Conservation (phyloP, 192 early-diverging fungal genomes). For the Entophlyctis luteolus region DNA sequence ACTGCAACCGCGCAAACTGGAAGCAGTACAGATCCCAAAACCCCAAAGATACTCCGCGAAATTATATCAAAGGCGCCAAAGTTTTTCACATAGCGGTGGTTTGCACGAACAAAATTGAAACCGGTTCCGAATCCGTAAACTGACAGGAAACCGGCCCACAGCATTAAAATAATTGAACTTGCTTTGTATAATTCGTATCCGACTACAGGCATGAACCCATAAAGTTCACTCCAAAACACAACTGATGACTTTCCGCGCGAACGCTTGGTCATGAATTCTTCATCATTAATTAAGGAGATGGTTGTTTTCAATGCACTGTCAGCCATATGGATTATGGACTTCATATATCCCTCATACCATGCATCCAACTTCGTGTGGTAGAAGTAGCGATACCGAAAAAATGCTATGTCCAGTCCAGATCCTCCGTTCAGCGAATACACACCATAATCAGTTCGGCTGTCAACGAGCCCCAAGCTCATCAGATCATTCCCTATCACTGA, state of each 20-base stretch:
- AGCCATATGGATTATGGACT: conserved; percentile 35
- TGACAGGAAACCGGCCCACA: neutral
- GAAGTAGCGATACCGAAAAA: conserved; percentile 22
- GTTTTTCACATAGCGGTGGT: neutral
- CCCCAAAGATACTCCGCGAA: neutral
- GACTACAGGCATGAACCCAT: neutral
- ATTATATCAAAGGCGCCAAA: neutral
- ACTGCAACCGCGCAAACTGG: neutral
- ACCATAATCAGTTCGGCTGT: conserved; percentile 38
- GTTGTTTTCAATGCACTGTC: conserved; percentile 31
- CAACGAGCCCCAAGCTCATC: neutral
- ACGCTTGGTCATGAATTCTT: conserved; percentile 5
- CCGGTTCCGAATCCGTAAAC: neutral
- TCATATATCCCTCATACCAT: conserved; percentile 11
- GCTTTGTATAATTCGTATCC: neutral
- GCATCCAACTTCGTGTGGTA: conserved; percentile 41
- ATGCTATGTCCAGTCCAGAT: conserved; percentile 39
- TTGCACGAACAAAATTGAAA: neutral
- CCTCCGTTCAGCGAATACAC: conserved; percentile 24
- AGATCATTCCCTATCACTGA: conserved; percentile 9
- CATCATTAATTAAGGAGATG: neutral
- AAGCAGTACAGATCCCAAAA: neutral
- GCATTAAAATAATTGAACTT: neutral
- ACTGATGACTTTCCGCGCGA: neutral
- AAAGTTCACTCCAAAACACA: conserved; percentile 4